Conservation (phyloP, 106 monocot genomes). For the Alisma plantagoaquatica region DNA sequence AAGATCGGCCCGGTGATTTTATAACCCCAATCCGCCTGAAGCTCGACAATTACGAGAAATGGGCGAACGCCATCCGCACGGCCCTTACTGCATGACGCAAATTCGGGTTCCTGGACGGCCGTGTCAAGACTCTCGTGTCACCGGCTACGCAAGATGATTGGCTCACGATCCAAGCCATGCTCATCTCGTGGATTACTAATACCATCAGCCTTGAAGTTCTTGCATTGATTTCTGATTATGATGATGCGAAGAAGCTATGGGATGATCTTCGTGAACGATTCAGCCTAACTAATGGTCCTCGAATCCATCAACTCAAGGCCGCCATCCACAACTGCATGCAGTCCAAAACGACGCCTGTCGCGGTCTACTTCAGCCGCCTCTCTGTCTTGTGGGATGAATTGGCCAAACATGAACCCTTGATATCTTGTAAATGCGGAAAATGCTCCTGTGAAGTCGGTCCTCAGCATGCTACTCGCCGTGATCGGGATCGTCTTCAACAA, state of each 20-base stretch:
- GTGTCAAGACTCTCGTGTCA: no score
- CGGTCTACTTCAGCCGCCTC: background rate
- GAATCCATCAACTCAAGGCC: background rate
- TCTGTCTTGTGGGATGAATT: background rate
- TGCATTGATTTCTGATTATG: background rate
- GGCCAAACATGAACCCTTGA: background rate
- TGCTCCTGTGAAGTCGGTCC: background rate
- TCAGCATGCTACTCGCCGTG: no score
- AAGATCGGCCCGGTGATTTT: no score
- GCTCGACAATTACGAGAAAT: no score
- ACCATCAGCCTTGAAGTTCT: background rate
- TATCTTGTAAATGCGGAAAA: background rate
- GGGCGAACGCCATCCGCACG: no score
- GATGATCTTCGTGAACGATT: background rate
- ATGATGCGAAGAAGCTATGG: background rate
- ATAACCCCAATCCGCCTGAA: no score
- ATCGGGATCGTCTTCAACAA: no score
- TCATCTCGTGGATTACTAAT: background rate
- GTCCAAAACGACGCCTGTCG: background rate
- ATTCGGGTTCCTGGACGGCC: no score
- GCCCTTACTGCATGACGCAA: no score
- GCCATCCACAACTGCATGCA: background rate
- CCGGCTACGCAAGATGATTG: no score
- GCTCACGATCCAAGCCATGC: no score
- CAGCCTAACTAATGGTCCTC: background rate